Percentiles rank a stretch among this genome's conserved stretches.
These are phyloP conservation scores for Nectriaceae sp. DNA, from an alignment of 2,329 filamentous ascomycete species.

Conservation along the genomic window DNA sequence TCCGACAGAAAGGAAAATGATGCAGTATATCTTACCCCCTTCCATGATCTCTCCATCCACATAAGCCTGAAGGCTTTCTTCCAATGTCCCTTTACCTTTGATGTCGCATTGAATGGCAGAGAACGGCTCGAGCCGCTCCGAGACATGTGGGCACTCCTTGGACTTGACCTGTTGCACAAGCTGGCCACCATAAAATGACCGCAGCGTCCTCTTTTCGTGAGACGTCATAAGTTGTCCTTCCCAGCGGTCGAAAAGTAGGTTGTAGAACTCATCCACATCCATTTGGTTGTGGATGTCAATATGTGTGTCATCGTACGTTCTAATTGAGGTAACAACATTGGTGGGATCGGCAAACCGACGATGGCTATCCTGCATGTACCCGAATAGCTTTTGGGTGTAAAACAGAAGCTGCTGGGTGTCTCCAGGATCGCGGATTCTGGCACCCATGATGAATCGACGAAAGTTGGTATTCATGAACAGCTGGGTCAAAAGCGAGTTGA, in stretches of 20 bases:
- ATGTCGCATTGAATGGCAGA: conserved; percentile 96
- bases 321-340: conserved; percentile 72
- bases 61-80: conserved; percentile 91
- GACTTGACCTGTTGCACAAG: conserved; percentile 95
- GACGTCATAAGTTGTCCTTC: conserved; percentile 74
- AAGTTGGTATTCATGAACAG: conserved; percentile 95
- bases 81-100: conserved; percentile 80
- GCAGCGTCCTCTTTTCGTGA: conserved; percentile 71
- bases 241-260: conserved; percentile 87
- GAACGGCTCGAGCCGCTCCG: conserved; percentile 85
- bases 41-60: conserved; percentile 96
- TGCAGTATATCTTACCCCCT: conserved; percentile 59
- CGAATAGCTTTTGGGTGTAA: conserved; percentile 81
- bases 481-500: conserved; percentile 93
- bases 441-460: conserved; percentile 76
- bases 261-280: conserved; percentile 98
- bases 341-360: conserved; percentile 73
- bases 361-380: conserved; percentile 80
- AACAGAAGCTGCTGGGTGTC: conserved; percentile 68
- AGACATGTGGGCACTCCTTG: conserved; percentile 91
- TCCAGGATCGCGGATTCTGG: conserved; percentile 56
- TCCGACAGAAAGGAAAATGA: background rate
- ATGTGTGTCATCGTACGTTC: conserved; percentile 76
- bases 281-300: conserved; percentile 92
- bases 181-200: conserved; percentile 87